Conservation (phyloP, 257 asterid genomes). For the Osmanthus fragrans region DNA sequence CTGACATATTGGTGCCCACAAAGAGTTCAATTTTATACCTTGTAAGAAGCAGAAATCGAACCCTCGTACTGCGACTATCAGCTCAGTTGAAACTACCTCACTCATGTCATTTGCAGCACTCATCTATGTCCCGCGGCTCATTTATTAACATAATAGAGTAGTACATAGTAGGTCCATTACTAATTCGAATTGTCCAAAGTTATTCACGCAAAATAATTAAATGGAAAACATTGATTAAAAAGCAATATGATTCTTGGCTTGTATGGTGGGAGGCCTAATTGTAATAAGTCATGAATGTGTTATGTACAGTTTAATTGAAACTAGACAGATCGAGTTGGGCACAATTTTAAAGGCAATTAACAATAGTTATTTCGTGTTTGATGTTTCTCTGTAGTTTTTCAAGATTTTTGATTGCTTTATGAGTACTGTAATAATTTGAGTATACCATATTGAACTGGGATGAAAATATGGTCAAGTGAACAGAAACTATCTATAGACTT, state of each 20-base stretch:
- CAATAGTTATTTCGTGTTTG: background rate
- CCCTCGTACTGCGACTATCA: too few relatives aligned
- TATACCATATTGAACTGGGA: too few relatives aligned
- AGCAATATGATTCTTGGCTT: slow-evolving; percentile 16
- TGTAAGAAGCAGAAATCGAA: too few relatives aligned
- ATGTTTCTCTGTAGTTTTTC: background rate
- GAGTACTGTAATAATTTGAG: background rate
- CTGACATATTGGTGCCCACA: too few relatives aligned
- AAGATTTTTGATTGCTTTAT: background rate
- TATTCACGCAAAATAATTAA: slow-evolving; percentile 21
- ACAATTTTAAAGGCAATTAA: too few relatives aligned
- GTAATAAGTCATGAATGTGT: background rate
- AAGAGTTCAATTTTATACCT: too few relatives aligned
- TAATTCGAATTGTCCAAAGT: background rate
- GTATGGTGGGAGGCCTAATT: slow-evolving; percentile 19
- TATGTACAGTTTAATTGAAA: background rate
- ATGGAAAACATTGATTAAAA: slow-evolving; percentile 7
- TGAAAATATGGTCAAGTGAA: too few relatives aligned
- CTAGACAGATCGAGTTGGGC: background rate
- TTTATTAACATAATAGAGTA: background rate
- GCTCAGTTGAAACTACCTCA: too few relatives aligned
- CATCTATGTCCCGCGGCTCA: too few relatives aligned
- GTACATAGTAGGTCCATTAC: background rate
- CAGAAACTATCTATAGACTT: too few relatives aligned
- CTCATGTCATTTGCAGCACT: too few relatives aligned